Evolutionary conservation across 2,329 filamentous ascomycete species (phyloP).

Genomic region (Colletotrichum chrysophilum): DNA sequence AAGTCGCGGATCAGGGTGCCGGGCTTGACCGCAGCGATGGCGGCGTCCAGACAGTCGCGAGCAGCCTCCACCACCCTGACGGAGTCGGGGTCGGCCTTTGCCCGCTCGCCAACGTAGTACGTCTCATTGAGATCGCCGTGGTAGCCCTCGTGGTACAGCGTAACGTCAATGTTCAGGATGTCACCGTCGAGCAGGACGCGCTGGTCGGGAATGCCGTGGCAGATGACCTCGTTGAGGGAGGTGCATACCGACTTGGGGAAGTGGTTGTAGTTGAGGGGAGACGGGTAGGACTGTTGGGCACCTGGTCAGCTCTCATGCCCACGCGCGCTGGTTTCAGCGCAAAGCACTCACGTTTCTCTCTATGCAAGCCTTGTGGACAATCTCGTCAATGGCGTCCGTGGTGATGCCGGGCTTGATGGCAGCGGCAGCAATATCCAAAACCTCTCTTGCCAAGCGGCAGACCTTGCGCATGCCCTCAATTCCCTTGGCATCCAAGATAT

Average conservation of each 20-base stretch:
- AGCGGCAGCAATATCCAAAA: slow-evolving; percentile 87
- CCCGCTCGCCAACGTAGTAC: slow-evolving; percentile 94
- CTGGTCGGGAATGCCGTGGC: slow-evolving; percentile 96
- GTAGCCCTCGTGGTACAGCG: slow-evolving; percentile 91
- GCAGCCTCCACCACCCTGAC: slow-evolving; percentile 91
- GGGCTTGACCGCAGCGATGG: slow-evolving; percentile 91
- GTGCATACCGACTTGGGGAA: slow-evolving; percentile 99
- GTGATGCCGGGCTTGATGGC: slow-evolving; percentile 90
- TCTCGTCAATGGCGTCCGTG: slow-evolving; percentile 92
- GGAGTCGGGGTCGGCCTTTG: slow-evolving; percentile 81
- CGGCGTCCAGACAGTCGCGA: slow-evolving; percentile 86
- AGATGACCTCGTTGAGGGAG: slow-evolving; percentile 96
- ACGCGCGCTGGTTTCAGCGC: neutral
- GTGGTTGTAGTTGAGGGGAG: slow-evolving; percentile 91
- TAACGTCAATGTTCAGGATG: slow-evolving; percentile 96
- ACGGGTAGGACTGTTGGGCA: slow-evolving; percentile 79
- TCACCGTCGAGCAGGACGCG: slow-evolving; percentile 88
- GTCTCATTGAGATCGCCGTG: slow-evolving; percentile 98
- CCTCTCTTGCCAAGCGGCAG: slow-evolving; percentile 85
- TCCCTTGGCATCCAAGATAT: slow-evolving; percentile 78
- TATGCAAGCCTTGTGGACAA: slow-evolving; percentile 93
- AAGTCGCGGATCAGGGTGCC: slow-evolving; percentile 92
- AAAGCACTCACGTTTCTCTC: slow-evolving; percentile 78
- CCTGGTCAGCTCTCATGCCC: neutral
- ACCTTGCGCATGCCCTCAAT: slow-evolving; percentile 93